Evolutionary conservation across 805 yeast genomes (phyloP).

Genomic region (Starmerella apis): DNA sequence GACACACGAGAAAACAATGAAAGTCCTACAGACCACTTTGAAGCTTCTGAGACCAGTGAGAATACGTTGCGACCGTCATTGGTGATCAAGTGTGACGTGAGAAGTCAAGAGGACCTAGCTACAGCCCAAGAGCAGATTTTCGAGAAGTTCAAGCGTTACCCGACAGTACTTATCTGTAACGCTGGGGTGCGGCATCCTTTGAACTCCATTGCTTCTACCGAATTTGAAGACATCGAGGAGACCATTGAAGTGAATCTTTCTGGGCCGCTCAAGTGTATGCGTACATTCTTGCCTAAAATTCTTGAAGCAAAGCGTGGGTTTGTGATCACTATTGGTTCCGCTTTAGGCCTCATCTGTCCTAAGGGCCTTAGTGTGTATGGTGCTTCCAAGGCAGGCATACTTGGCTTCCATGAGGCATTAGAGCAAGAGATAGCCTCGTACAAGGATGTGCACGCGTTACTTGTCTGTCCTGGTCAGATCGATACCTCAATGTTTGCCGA

Average conservation of each 20-base stretch:
- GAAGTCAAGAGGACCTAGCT: constrained; percentile 40
- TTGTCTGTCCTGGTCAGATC: constrained; percentile 83
- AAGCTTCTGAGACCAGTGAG: background rate
- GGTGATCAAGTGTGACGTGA: constrained; percentile 53
- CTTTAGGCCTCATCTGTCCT: constrained; percentile 75
- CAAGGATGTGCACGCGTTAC: constrained; percentile 55
- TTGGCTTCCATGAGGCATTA: constrained; percentile 75
- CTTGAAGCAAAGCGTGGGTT: constrained; percentile 51
- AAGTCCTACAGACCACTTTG: background rate
- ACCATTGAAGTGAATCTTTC: constrained; percentile 58
- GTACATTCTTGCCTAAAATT: constrained; percentile 68
- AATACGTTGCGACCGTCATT: constrained; percentile 9
- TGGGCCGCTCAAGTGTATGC: constrained; percentile 59
- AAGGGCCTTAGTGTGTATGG: constrained; percentile 73
- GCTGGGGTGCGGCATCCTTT: constrained; percentile 50
- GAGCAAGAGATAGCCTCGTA: constrained; percentile 46
- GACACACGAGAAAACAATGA: background rate
- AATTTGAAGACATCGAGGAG: constrained; percentile 49
- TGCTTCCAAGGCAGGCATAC: constrained; percentile 78
- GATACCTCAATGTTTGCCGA: constrained; percentile 63
- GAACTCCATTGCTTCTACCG: constrained; percentile 35
- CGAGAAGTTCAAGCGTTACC: constrained; percentile 41
- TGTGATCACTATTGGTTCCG: constrained; percentile 72
- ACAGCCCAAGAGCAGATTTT: constrained; percentile 36
- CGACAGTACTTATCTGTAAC: constrained; percentile 67